A percentile compares a stretch with the other conserved stretches of the same genome.
These are phyloP conservation scores for Aureobasidium sp. DNA, from an alignment of 2,329 filamentous ascomycete species.

Conservation along the genomic window DNA sequence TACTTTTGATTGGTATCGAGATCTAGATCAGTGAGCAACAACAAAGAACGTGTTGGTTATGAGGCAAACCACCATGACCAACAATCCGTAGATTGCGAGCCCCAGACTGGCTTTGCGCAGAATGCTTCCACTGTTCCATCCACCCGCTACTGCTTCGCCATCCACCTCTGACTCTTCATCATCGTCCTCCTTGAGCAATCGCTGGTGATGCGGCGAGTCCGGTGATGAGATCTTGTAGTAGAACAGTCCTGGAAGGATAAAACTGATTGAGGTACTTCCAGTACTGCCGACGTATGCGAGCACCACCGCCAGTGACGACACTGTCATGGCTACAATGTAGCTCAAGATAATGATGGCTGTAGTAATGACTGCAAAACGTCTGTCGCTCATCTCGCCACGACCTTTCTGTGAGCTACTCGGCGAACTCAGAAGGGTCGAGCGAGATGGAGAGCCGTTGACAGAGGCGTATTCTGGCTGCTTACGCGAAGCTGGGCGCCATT, in stretches of 20 bases:
- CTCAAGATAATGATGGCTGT: slow-evolving; percentile 75
- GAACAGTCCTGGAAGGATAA: slow-evolving; percentile 91
- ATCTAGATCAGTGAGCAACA: slow-evolving; percentile 45
- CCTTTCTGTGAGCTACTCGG: background rate
- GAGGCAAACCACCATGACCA: slow-evolving; percentile 86
- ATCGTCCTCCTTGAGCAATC: slow-evolving; percentile 83
- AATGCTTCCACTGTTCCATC: slow-evolving; percentile 33
- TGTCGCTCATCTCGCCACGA: slow-evolving; percentile 62
- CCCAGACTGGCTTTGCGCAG: slow-evolving; percentile 65
- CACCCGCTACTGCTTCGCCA: slow-evolving; percentile 22
- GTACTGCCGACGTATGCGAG: slow-evolving; percentile 93
- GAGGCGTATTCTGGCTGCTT: slow-evolving; percentile 8
- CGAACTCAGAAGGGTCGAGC: slow-evolving; percentile 19
- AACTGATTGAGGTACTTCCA: slow-evolving; percentile 89
- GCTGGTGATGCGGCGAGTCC: slow-evolving; percentile 76
- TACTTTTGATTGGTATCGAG: background rate
- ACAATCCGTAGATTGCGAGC: slow-evolving; percentile 71
- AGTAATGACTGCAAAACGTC: slow-evolving; percentile 82
- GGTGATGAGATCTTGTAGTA: slow-evolving; percentile 98
- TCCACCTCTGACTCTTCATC: slow-evolving; percentile 57
- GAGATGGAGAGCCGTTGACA: slow-evolving; percentile 14
- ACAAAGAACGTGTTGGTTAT: slow-evolving; percentile 76
- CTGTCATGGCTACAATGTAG: slow-evolving; percentile 84
- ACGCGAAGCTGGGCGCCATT: slow-evolving; percentile 62
- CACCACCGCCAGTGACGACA: slow-evolving; percentile 80